Evolutionary conservation across 129 eudicot species (phyloP).

Genomic region (Smallanthus sonchifolius): DNA sequence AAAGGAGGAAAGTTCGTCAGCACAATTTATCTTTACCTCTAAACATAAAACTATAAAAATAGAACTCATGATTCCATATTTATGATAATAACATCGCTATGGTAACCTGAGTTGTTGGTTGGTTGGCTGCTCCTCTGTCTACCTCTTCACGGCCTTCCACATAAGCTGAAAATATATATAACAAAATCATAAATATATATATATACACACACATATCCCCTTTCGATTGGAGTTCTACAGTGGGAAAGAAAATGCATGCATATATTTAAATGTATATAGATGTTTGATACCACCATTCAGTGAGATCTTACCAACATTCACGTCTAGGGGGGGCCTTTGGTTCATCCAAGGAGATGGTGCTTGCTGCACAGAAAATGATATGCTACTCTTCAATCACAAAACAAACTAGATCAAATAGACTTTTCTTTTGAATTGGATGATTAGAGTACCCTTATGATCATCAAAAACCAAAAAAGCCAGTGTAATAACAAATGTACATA

Average conservation of each 20-base stretch:
- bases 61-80: neutral
- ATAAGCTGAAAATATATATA: constrained; percentile 47
- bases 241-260: neutral
- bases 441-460: neutral
- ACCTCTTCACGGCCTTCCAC: constrained; percentile 87
- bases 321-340: constrained; percentile 88
- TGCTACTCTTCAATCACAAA: constrained; percentile 11
- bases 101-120: constrained; percentile 78
- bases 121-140: constrained; percentile 67
- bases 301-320: constrained; percentile 81
- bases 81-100: neutral
- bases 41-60: constrained; percentile 7
- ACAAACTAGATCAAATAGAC: neutral
- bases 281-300: constrained; percentile 12
- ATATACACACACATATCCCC: neutral
- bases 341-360: constrained; percentile 87
- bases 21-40: constrained; percentile 15
- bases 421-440: neutral
- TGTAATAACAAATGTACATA: neutral
- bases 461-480: neutral
- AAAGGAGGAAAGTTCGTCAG: neutral
- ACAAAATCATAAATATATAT: neutral
- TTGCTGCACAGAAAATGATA: constrained; percentile 52
- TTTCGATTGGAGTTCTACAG: too few species aligned
- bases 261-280: neutral